Conservation (phyloP, 805 yeast genomes). For the Maudiozyma serrabonitensis region DNA sequence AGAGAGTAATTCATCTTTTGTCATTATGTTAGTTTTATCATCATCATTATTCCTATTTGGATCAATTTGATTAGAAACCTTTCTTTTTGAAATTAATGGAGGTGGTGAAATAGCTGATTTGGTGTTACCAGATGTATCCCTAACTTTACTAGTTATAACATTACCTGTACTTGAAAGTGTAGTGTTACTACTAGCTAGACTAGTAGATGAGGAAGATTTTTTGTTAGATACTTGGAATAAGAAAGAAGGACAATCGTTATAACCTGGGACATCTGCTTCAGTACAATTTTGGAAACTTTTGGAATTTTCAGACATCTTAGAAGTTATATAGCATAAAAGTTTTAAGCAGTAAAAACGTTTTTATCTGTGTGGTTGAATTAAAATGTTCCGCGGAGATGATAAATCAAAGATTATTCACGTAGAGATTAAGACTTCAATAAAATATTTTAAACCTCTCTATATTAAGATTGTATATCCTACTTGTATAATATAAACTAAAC, state of each 20-base stretch:
- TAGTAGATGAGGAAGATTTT: neutral
- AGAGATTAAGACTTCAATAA: too few species aligned
- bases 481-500: too few species aligned
- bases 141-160: constrained; percentile 5
- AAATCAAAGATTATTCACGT: too few species aligned
- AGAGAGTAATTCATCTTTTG: constrained; percentile 12
- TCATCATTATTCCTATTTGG: neutral
- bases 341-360: neutral
- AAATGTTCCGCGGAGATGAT: too few species aligned
- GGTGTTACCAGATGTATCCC: constrained; percentile 16
- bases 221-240: constrained; percentile 19
- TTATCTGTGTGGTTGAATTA: too few species aligned
- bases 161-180: neutral
- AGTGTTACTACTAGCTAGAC: neutral
- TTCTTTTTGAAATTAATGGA: constrained; percentile 6
- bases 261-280: constrained; percentile 35
- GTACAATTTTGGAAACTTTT: constrained; percentile 32
- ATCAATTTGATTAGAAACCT: neutral
- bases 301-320: constrained; percentile 1
- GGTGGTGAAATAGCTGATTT: constrained; percentile 14
- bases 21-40: neutral
- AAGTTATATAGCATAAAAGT: neutral
- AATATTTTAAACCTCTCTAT: too few species aligned
- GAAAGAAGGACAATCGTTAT: constrained; percentile 36
- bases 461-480: too few species aligned